These are phyloP conservation scores for Plasmodium coatneyi DNA, from an alignment of 169 alveolate species.

Conservation along the genomic window DNA sequence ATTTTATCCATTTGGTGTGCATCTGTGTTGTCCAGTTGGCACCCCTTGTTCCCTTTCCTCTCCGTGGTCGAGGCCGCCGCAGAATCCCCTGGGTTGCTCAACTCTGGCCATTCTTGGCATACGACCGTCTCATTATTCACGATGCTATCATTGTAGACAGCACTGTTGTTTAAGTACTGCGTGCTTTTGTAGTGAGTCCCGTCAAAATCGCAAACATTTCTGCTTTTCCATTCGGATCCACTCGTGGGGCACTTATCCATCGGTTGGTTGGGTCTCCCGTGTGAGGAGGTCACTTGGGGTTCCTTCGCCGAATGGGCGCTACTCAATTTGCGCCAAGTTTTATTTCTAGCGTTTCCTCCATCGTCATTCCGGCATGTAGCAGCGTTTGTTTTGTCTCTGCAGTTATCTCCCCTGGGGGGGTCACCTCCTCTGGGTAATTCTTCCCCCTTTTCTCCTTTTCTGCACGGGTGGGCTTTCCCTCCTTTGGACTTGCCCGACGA, in stretches of 20 bases:
- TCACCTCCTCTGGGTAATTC: not conserved
- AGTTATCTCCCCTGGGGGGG: not conserved
- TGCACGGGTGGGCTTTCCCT: not conserved
- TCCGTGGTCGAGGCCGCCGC: not conserved
- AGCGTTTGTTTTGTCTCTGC: not conserved
- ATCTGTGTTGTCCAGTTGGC: not conserved
- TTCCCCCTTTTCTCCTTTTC: not conserved
- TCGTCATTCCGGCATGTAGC: not conserved
- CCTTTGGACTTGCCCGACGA: not conserved
- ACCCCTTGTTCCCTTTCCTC: not conserved
- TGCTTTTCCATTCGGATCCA: not conserved
- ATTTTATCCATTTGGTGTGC: not conserved
- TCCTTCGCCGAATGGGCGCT: not conserved
- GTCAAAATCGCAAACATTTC: not conserved
- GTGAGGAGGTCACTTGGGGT: not conserved
- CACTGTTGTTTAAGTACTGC: constrained; percentile 39
- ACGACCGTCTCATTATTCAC: constrained; percentile 40
- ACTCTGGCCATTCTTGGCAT: constrained; percentile 3
- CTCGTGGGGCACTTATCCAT: not conserved
- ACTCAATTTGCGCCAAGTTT: not conserved
- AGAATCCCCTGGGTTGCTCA: not conserved
- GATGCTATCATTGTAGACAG: constrained; percentile 44
- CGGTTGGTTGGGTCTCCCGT: not conserved
- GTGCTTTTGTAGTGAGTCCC: constrained; percentile 21
- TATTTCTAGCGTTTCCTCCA: not conserved